Evolutionary conservation across 192 early-diverging fungal genomes (phyloP), one percentile per base, ranked within the genome.

Genomic region (Tieghemiomyces parasiticus): DNA sequence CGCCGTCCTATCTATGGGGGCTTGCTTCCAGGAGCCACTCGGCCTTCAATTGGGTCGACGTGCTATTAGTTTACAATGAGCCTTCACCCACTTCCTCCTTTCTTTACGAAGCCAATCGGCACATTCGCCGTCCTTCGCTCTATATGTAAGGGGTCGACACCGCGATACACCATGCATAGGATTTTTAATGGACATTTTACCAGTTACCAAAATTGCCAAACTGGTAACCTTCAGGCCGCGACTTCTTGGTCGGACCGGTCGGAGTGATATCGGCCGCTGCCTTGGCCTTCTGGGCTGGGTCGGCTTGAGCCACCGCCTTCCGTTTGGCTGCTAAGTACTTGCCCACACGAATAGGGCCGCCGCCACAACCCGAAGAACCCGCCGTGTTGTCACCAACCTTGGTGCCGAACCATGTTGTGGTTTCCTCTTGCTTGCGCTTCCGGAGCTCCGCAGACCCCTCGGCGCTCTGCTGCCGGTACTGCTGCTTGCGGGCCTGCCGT

Each of bases 401-500:
- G 20, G 80, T 80, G 6, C 83, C 83, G 66, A 88, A 85, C 83
- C 88, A 83, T 0, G 78, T 85, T 32, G 79, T 88, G 14, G 72
- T 78, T 38, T 86, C 81, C 32, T 76, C 71, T 63, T 83, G 74
- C 52, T 30, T 67, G 68, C 51, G 82, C 75, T 47, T 78, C 71
- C 58, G 75, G 70, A 1, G 63, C 71, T 35, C 62, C 47, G 54
- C 65, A 6, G 67, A 61, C 59, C 72, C 60, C 63, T 67, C 58
- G 47, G 67, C 31, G 44, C 65, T 47, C 69, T 50, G 70, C 64
- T 59, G 70, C 62, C 77, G 66, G 60, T 79, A 71, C 35, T 74
- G 68, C 0, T 82, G 61, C 61, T 89, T 83, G 59, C 81, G 79
- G 31, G 83, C 72, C 42, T 89, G 68, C 12, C 81, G 75, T 44